A percentile compares a stretch with the other conserved stretches of the same genome.
phyloP scores from a whole-genome alignment of 2,329 filamentous ascomycete genomes.

The Amesomyces nigricolor region DNA sequence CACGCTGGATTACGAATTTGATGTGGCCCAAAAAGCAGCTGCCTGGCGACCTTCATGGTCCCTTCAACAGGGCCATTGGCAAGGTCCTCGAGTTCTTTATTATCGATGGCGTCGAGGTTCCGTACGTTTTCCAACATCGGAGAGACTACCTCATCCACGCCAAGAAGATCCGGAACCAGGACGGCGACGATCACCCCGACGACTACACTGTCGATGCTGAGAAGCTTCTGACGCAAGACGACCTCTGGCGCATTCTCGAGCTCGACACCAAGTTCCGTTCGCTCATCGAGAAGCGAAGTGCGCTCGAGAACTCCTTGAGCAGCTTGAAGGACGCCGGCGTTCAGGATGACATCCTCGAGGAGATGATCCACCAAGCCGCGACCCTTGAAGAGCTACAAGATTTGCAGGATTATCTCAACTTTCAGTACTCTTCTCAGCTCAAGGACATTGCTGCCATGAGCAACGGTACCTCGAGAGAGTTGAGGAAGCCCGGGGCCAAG shows the following conservation, averaged over 20 bases:
- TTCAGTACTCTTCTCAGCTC: conserved; percentile 79
- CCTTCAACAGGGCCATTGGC: conserved; percentile 81
- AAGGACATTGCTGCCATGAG: conserved; percentile 69
- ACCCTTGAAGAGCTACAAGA: conserved; percentile 96
- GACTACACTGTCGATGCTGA: conserved; percentile 73
- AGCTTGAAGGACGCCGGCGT: conserved; percentile 61
- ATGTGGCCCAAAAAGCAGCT: conserved; percentile 84
- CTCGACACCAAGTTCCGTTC: conserved; percentile 93
- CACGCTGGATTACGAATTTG: conserved; percentile 83
- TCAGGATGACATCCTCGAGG: conserved; percentile 69
- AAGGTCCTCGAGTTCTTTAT: conserved; percentile 96
- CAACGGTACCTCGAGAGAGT: conserved; percentile 54
- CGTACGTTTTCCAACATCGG: conserved; percentile 96
- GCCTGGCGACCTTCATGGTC: conserved; percentile 63
- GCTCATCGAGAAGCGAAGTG: conserved; percentile 84
- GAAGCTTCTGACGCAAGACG: conserved; percentile 85
- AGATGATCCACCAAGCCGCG: conserved; percentile 71
- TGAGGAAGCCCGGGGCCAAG: conserved; percentile 76
- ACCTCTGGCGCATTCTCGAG: conserved; percentile 92
- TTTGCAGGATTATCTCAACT: conserved; percentile 92
- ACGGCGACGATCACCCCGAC: conserved; percentile 59
- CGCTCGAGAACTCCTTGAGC: conserved; percentile 72
- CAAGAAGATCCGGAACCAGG: conserved; percentile 59
- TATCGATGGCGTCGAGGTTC: conserved; percentile 88
- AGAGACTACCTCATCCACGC: conserved; percentile 96